Percentiles rank a stretch among this genome's conserved stretches.
Conservation (phyloP, 2,329 filamentous ascomycete species). For the Hypoxylon sp. region DNA sequence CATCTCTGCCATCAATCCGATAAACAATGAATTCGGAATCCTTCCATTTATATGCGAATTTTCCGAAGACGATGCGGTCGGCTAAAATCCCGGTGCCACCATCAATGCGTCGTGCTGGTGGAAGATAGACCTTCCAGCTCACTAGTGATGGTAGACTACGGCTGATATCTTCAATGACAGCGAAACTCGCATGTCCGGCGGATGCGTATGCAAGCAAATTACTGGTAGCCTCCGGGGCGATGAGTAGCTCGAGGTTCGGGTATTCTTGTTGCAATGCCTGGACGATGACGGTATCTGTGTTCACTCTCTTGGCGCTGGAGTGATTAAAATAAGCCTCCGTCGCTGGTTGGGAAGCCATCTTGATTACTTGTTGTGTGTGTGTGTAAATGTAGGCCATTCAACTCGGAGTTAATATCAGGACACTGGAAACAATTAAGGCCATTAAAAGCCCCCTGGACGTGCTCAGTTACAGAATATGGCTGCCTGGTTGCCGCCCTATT, state of each 20-base stretch:
- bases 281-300: slow-evolving; percentile 62
- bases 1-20: slow-evolving; percentile 60
- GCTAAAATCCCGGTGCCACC: slow-evolving; percentile 56
- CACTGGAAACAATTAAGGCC: background rate
- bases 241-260: slow-evolving; percentile 59
- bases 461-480: background rate
- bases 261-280: slow-evolving; percentile 60
- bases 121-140: slow-evolving; percentile 58
- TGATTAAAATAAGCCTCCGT: slow-evolving; percentile 59
- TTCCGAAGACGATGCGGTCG: slow-evolving; percentile 56
- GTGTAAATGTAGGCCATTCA: background rate
- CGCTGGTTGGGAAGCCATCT: slow-evolving; percentile 6
- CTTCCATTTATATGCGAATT: slow-evolving; percentile 62
- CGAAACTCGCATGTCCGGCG: slow-evolving; percentile 57
- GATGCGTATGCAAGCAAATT: slow-evolving; percentile 62
- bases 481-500: slow-evolving; percentile 12
- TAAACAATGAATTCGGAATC: slow-evolving; percentile 62
- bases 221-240: slow-evolving; percentile 54
- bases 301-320: slow-evolving; percentile 58
- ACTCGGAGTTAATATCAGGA: background rate
- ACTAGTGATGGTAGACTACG: slow-evolving; percentile 56
- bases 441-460: background rate
- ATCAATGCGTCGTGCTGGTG: slow-evolving; percentile 60
- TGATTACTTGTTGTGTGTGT: background rate
- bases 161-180: slow-evolving; percentile 50